Evolutionary conservation across 768 basidiomycete genomes (phyloP).

Genomic region (Bullera alba): DNA sequence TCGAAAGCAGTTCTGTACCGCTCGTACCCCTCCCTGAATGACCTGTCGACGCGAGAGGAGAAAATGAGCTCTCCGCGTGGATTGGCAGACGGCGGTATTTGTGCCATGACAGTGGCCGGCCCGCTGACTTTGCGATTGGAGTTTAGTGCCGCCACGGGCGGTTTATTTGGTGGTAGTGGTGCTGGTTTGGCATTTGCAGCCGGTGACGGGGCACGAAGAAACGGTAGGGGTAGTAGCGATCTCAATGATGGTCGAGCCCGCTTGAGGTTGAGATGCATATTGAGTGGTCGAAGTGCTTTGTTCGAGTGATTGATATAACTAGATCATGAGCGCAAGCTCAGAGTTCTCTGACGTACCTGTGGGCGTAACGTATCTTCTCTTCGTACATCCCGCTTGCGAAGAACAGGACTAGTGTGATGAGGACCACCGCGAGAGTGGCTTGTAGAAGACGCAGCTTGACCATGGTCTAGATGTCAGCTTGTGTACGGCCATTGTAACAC

Average conservation of each 20-base stretch:
- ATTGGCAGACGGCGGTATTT: slow-evolving; percentile 82
- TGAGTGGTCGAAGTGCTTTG: slow-evolving; percentile 79
- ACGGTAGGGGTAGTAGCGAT: slow-evolving; percentile 13
- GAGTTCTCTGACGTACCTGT: slow-evolving; percentile 59
- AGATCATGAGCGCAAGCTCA: slow-evolving; percentile 2
- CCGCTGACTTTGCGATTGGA: slow-evolving; percentile 5
- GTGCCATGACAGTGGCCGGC: slow-evolving; percentile 53
- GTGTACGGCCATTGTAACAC: neutral
- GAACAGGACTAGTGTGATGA: slow-evolving; percentile 86
- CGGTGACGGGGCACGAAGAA: slow-evolving; percentile 7
- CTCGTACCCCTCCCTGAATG: slow-evolving; percentile 86
- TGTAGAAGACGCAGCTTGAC: slow-evolving; percentile 54
- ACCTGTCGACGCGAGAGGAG: slow-evolving; percentile 72
- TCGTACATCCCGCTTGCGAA: slow-evolving; percentile 94
- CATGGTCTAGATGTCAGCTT: slow-evolving; percentile 48
- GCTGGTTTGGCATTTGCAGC: slow-evolving; percentile 21
- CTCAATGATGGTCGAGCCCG: slow-evolving; percentile 49
- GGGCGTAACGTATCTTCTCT: slow-evolving; percentile 93
- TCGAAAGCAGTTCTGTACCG: slow-evolving; percentile 84
- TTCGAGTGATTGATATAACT: slow-evolving; percentile 98
- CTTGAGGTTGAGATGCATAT: slow-evolving; percentile 94
- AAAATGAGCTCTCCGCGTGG: slow-evolving; percentile 96
- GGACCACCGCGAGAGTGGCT: slow-evolving; percentile 74
- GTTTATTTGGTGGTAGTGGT: slow-evolving; percentile 39
- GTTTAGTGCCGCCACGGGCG: slow-evolving; percentile 18